Evolutionary conservation across 1,284 basidiomycete species (phyloP), one percentile per base, ranked within the genome.

Genomic region (Inonotus hispidus): DNA sequence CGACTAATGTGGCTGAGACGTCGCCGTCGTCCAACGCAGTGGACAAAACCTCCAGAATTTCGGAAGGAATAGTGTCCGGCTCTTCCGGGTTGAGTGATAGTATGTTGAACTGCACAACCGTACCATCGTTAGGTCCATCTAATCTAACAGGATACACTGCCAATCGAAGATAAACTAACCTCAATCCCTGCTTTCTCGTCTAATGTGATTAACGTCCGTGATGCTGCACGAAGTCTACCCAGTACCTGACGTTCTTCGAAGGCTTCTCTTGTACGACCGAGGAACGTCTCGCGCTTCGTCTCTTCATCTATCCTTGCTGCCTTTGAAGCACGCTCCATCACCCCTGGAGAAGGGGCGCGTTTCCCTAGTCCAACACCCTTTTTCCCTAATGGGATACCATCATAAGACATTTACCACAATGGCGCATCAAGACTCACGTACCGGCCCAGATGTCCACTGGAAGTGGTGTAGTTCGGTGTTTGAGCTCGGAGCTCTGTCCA

Each of bases 401-500:
- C 53, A 47, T 50, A 39, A 25, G 55, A 39, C 56, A 37, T 16
- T 45, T 23, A 25, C 35, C 49, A 45, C 35, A 14, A 46, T n/a
- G 46, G 37, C 25, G 25, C 29, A 21, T 56, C 10, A 35, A 55
- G 27, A n/a, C 27, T 56, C 59, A 46, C 45, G 32, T 55, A 88
- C 89, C 89, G 74, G 80, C 71, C 90, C 90, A 92, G 77, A 92
- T 85, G 52, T 82, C 82, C 62, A 92, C 68, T 14, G 86, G 81
- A 21, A 92, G 72, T 2, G 90, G 90, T 61, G 86, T 84, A 0
- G 73, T 74, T 41, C 79, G 79, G 68, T 86, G 86, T 57, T 68
- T 61, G 47, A 68, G 49, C 39, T 61, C 55, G 45, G 60, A 6
- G n/a, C 25, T 38, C 65, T 69, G 52, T 41, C 41, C 29, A 62